phyloP scores from a whole-genome alignment of 108 stramenopile species.

The Cyclotella baltica region DNA sequence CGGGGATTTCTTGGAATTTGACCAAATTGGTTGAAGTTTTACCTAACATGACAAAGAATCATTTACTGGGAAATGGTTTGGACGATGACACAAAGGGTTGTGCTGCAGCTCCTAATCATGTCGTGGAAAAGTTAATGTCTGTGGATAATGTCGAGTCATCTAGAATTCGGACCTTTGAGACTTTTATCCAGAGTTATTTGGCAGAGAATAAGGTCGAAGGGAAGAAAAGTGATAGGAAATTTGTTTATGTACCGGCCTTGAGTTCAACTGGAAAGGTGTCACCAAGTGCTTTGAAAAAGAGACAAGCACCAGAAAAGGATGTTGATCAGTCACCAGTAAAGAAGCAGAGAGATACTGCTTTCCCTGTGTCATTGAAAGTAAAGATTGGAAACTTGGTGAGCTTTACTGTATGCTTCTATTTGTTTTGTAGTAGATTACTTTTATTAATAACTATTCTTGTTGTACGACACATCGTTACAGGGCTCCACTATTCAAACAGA shows the following conservation, averaged over 20 bases:
- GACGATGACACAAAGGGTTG: neutral
- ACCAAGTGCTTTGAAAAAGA: neutral
- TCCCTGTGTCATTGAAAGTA: neutral
- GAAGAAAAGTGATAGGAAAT: neutral
- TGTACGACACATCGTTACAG: neutral
- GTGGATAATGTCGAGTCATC: neutral
- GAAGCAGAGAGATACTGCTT: neutral
- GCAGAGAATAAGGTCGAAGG: neutral
- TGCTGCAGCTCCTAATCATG: neutral
- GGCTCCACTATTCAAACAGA: neutral
- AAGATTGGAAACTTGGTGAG: constrained; percentile 8
- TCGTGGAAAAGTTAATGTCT: neutral
- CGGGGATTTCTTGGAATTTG: neutral
- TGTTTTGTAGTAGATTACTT: neutral
- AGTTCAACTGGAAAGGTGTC: neutral
- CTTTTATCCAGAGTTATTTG: neutral
- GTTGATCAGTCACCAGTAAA: neutral
- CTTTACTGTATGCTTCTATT: neutral
- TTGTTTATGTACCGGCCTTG: neutral
- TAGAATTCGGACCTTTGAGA: neutral
- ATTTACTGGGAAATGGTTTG: neutral
- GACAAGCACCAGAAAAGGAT: neutral
- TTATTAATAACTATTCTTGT: neutral
- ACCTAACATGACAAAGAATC: neutral
- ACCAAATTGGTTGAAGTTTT: neutral